phyloP scores from a whole-genome alignment of 352 stramenopile species.

The Phytophthora aleatoria region DNA sequence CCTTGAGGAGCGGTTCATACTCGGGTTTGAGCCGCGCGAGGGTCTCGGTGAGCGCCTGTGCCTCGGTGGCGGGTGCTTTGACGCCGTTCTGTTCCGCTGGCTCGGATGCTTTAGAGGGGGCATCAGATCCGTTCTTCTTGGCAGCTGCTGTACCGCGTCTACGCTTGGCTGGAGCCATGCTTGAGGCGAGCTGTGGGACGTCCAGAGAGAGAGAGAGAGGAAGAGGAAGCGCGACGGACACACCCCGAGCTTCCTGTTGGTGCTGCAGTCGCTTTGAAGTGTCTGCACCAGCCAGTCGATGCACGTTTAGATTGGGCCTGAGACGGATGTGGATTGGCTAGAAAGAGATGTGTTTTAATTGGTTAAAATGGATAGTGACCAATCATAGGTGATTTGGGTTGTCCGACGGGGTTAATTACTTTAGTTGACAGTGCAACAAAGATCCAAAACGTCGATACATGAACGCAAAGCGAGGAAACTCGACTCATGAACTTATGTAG shows the following conservation, averaged over 20 bases:
- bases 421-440: no score
- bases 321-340: not conserved
- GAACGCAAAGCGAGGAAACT: no score
- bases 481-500: not conserved
- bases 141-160: slow-evolving; percentile 25
- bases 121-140: slow-evolving; percentile 23
- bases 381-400: not conserved
- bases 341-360: not conserved
- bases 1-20: slow-evolving; percentile 29
- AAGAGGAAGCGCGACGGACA: not conserved
- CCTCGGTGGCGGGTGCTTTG: not conserved
- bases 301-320: not conserved
- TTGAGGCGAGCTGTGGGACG: not conserved
- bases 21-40: slow-evolving; percentile 31
- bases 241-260: not conserved
- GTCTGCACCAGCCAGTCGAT: slow-evolving; percentile 3
- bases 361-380: not conserved
- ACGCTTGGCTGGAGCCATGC: slow-evolving; percentile 53
- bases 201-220: not conserved
- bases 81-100: slow-evolving; percentile 15
- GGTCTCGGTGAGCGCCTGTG: not conserved
- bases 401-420: not conserved
- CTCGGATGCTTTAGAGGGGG: slow-evolving; percentile 1
- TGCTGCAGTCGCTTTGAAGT: not conserved
- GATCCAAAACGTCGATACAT: no score